phyloP scores from a whole-genome alignment of 352 stramenopile genomes.

The Globisporangium takayamanum region DNA sequence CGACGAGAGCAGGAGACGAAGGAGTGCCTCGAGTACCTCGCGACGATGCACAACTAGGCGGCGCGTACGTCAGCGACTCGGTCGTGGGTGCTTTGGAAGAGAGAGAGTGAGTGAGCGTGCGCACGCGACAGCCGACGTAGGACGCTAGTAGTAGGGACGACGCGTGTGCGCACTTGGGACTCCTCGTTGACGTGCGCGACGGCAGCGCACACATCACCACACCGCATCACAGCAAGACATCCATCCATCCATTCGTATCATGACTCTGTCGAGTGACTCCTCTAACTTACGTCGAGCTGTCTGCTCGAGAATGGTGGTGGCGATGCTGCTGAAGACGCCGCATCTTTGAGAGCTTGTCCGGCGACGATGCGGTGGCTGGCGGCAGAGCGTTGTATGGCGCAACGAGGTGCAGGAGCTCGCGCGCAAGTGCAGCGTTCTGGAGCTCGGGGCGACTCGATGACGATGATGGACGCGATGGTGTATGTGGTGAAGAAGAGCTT shows the following conservation, averaged over 20 bases:
- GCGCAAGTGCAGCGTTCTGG: conserved; percentile 43
- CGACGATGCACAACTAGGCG: conserved; percentile 76
- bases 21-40: conserved; percentile 73
- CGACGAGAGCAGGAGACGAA: conserved; percentile 66
- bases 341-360: conserved; percentile 13
- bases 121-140: background rate
- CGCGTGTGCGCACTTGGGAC: background rate
- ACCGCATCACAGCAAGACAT: background rate
- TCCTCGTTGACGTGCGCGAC: too few relatives aligned
- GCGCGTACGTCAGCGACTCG: background rate
- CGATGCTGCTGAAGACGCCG: conserved; percentile 15
- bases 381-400: conserved; percentile 35
- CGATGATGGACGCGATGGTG: background rate
- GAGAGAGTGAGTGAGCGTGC: background rate
- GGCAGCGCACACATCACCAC: background rate
- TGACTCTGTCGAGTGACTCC: background rate
- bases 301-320: conserved; percentile 4
- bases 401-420: conserved; percentile 55
- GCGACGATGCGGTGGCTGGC: background rate
- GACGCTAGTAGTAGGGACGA: background rate
- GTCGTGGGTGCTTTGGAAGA: background rate
- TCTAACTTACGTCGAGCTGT: background rate
- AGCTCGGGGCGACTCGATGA: background rate
- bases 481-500: background rate
- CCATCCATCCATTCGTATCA: background rate